Percentiles rank a stretch among this genome's conserved stretches.
phyloP scores from a whole-genome alignment of 345 rosid genomes.

The Aethionema arabicum region DNA sequence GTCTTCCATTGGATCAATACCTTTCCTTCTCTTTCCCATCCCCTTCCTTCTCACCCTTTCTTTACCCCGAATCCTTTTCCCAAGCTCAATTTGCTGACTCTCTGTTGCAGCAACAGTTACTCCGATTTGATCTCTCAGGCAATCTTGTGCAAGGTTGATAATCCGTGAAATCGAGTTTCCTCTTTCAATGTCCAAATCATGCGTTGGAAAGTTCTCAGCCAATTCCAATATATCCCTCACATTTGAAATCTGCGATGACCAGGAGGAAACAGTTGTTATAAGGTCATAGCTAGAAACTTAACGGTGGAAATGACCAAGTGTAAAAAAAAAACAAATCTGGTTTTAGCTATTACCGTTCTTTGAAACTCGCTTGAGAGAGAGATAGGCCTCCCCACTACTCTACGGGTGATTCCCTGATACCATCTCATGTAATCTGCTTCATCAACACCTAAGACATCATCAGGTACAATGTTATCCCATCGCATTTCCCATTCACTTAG shows the following conservation, averaged over 20 bases:
- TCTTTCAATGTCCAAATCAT: constrained; percentile 72
- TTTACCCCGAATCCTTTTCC: constrained; percentile 75
- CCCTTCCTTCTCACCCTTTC: constrained; percentile 77
- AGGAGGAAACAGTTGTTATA: constrained; percentile 3
- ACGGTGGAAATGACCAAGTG: constrained; percentile 5
- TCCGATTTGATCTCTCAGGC: constrained; percentile 74
- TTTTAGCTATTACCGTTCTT: constrained; percentile 56
- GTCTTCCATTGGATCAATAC: constrained; percentile 61
- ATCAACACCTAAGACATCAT: constrained; percentile 59
- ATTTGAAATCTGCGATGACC: constrained; percentile 61
- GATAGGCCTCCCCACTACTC: constrained; percentile 78
- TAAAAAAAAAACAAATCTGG: constrained; percentile 4
- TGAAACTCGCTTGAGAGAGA: constrained; percentile 81
- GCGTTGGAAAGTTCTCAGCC: constrained; percentile 66
- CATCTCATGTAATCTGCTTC: constrained; percentile 81
- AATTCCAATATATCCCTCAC: constrained; percentile 73
- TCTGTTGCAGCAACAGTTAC: constrained; percentile 39
- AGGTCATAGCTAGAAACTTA: not conserved
- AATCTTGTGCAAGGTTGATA: constrained; percentile 73
- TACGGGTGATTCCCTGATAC: constrained; percentile 77
- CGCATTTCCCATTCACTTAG: constrained; percentile 87
- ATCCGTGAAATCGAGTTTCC: constrained; percentile 64
- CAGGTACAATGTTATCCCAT: constrained; percentile 54
- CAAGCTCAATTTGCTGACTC: constrained; percentile 47
- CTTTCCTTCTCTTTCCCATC: constrained; percentile 61